These are phyloP conservation scores for Xerocomus minutiporus DNA, from an alignment of 1,284 basidiomycete species.

Conservation along the genomic window DNA sequence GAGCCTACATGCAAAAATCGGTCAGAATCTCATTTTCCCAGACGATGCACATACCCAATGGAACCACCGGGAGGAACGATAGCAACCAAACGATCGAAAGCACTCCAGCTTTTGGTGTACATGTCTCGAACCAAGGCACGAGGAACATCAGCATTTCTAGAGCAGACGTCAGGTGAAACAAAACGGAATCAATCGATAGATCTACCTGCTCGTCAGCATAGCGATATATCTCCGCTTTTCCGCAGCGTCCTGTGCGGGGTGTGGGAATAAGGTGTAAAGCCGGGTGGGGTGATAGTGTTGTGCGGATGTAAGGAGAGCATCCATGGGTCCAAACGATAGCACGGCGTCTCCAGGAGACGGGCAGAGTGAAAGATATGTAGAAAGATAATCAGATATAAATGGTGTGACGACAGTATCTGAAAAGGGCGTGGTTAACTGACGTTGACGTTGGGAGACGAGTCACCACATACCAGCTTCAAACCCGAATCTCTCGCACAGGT, in stretches of 20 bases:
- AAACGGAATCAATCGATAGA: neutral
- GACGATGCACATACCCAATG: conserved; percentile 57
- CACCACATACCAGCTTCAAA: conserved; percentile 60
- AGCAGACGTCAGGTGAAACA: neutral
- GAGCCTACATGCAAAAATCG: conserved; percentile 42
- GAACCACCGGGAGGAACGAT: conserved; percentile 84
- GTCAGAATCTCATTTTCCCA: neutral
- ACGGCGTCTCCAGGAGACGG: conserved; percentile 68
- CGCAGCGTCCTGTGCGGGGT: conserved; percentile 69
- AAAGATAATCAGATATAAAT: conserved; percentile 71
- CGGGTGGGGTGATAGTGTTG: conserved; percentile 67
- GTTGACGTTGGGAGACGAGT: neutral
- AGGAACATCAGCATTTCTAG: conserved; percentile 79
- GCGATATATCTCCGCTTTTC: conserved; percentile 71
- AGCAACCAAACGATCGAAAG: conserved; percentile 76
- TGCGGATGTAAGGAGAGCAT: conserved; percentile 66
- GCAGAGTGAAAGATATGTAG: conserved; percentile 69
- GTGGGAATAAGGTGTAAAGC: conserved; percentile 65
- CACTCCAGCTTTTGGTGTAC: conserved; percentile 88
- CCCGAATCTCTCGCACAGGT: conserved; percentile 73
- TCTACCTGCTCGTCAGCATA: conserved; percentile 60
- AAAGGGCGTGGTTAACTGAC: neutral
- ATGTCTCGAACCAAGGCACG: conserved; percentile 78
- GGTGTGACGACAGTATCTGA: conserved; percentile 68
- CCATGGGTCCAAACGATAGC: conserved; percentile 74